phyloP scores from a whole-genome alignment of 129 eudicot species.

The Lactuca sativa region DNA sequence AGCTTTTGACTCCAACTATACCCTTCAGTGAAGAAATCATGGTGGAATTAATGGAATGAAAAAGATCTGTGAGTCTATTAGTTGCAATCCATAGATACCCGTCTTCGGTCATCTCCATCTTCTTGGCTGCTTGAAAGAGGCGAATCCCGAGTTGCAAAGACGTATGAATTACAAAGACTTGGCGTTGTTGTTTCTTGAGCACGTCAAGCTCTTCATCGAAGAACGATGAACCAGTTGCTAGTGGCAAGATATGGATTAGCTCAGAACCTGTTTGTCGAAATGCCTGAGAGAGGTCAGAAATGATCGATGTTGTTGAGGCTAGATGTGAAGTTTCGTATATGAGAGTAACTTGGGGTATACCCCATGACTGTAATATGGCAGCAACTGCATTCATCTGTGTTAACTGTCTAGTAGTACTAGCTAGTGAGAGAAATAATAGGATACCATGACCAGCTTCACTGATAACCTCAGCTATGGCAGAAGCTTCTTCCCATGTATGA shows the following conservation, averaged over 20 bases:
- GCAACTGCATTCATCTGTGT: constrained; percentile 39
- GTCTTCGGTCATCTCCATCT: too few species aligned
- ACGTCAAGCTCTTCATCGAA: constrained; percentile 31
- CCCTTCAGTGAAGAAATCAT: constrained; percentile 31
- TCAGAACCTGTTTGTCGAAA: constrained; percentile 16
- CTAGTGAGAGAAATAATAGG: constrained; percentile 13
- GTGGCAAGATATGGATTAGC: constrained; percentile 28
- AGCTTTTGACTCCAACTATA: constrained; percentile 14
- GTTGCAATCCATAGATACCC: constrained; percentile 38
- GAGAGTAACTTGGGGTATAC: constrained; percentile 21
- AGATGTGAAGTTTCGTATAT: constrained; percentile 33
- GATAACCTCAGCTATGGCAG: constrained; percentile 15
- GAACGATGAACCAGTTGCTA: constrained; percentile 21
- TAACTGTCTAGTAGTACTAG: constrained; percentile 1
- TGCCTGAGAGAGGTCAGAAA: constrained; percentile 34
- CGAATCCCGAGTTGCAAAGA: constrained; percentile 31
- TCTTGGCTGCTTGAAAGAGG: constrained; percentile 22
- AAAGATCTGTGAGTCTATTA: constrained; percentile 29
- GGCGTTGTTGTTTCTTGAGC: constrained; percentile 31
- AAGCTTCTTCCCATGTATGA: neutral
- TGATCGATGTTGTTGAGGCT: constrained; percentile 21
- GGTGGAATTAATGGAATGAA: constrained; percentile 35
- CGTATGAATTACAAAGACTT: constrained; percentile 52
- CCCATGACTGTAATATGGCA: constrained; percentile 34
- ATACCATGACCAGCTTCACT: constrained; percentile 4